Percentiles rank a stretch among this genome's conserved stretches.
These are phyloP conservation scores for Aspergillus sergii DNA, from an alignment of 2,329 filamentous ascomycete genomes.

Conservation along the genomic window DNA sequence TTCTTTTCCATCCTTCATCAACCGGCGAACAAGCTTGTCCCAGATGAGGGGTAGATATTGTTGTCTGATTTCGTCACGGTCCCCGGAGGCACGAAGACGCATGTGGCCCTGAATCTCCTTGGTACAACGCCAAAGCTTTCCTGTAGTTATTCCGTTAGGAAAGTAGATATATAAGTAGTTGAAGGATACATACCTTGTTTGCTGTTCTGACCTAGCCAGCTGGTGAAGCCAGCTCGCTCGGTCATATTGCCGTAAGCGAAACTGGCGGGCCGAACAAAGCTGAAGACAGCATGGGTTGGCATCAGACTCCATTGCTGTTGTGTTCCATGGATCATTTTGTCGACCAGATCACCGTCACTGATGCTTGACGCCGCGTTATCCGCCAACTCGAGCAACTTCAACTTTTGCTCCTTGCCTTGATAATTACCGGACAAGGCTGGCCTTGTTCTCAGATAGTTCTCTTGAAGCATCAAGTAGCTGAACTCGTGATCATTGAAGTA, in stretches of 20 bases:
- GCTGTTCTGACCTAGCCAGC: slow-evolving; percentile 95
- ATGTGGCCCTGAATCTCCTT: slow-evolving; percentile 98
- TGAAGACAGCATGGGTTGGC: slow-evolving; percentile 94
- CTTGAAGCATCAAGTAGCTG: slow-evolving; percentile 95
- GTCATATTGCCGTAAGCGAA: slow-evolving; percentile 79
- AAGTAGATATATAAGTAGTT: not conserved
- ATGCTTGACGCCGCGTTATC: slow-evolving; percentile 93
- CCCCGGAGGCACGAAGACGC: slow-evolving; percentile 85
- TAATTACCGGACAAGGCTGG: slow-evolving; percentile 68
- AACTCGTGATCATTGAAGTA: slow-evolving; percentile 99
- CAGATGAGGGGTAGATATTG: slow-evolving; percentile 90
- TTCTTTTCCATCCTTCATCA: slow-evolving; percentile 80
- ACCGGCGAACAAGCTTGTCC: slow-evolving; percentile 72
- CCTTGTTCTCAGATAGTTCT: slow-evolving; percentile 89
- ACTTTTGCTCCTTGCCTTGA: slow-evolving; percentile 67
- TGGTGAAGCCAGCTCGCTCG: slow-evolving; percentile 74
- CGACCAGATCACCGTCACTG: slow-evolving; percentile 93
- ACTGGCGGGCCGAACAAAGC: slow-evolving; percentile 87
- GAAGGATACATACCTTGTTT: slow-evolving; percentile 64
- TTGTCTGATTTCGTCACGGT: slow-evolving; percentile 90
- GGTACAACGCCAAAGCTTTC: slow-evolving; percentile 73
- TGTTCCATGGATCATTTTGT: slow-evolving; percentile 96
- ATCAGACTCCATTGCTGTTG: slow-evolving; percentile 99
- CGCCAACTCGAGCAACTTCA: slow-evolving; percentile 83
- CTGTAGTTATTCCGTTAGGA: slow-evolving; percentile 27